phyloP scores from a whole-genome alignment of 441 rosid genomes.

The Raphanus hybrid region DNA sequence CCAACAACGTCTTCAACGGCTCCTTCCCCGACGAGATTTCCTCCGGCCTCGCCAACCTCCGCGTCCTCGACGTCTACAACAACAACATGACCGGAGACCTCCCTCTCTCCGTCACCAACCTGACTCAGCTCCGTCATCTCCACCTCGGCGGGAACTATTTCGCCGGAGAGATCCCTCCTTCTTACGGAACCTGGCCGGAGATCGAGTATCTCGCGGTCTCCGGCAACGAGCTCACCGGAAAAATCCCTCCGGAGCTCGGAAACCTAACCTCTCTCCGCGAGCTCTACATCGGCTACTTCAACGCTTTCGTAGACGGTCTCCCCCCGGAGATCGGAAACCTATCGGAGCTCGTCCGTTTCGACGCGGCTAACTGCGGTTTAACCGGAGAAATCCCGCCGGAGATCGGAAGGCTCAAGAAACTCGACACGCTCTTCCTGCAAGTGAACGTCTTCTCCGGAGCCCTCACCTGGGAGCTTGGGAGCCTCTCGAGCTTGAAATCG shows the following conservation, averaged over 20 bases:
- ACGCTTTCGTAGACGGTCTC: conserved; percentile 62
- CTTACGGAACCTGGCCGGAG: conserved; percentile 71
- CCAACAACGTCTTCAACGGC: conserved; percentile 80
- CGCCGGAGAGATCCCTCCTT: conserved; percentile 67
- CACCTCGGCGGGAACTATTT: conserved; percentile 97
- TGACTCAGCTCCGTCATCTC: conserved; percentile 70
- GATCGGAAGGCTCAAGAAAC: conserved; percentile 69
- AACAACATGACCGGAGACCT: conserved; percentile 82
- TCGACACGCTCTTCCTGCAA: conserved; percentile 89
- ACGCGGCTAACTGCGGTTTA: conserved; percentile 81
- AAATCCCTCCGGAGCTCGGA: conserved; percentile 82
- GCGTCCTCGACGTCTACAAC: conserved; percentile 84
- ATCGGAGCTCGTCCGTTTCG: conserved; percentile 68
- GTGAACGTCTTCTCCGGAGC: conserved; percentile 76
- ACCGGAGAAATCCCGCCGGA: conserved; percentile 80
- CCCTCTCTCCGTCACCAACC: conserved; percentile 65
- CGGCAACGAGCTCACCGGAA: conserved; percentile 76
- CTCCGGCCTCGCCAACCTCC: conserved; percentile 56
- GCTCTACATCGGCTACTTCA: conserved; percentile 85
- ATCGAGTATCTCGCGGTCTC: conserved; percentile 83
- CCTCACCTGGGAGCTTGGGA: conserved; percentile 67
- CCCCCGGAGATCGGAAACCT: conserved; percentile 89
- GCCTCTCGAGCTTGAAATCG: conserved; percentile 72
- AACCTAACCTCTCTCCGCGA: conserved; percentile 65
- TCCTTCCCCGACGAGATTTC: conserved; percentile 70